Conservation (phyloP, 2,329 filamentous ascomycete species). For the Paramyrothecium roridum region DNA sequence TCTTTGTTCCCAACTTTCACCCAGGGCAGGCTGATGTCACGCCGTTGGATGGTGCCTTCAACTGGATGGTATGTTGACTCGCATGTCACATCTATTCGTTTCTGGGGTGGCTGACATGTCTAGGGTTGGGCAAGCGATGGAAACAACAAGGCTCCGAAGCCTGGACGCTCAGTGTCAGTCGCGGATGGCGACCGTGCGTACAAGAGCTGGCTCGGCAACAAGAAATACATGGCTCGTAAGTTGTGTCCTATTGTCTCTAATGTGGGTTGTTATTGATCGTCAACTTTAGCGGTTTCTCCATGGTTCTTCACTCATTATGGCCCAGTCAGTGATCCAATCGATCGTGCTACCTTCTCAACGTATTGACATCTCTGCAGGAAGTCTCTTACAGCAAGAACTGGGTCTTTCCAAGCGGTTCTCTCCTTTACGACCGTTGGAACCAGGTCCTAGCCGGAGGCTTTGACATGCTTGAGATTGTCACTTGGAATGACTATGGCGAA, state of each 20-base stretch:
- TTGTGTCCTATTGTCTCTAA: background rate
- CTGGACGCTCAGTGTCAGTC: constrained; percentile 34
- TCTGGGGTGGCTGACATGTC: too few relatives aligned
- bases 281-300: constrained; percentile 19
- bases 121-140: constrained; percentile 40
- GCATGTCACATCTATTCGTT: background rate
- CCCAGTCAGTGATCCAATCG: constrained; percentile 7
- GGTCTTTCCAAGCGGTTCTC: constrained; percentile 55
- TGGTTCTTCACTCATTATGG: constrained; percentile 48
- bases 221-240: constrained; percentile 44
- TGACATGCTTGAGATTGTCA: constrained; percentile 43
- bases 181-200: constrained; percentile 32
- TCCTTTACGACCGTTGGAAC: constrained; percentile 59
- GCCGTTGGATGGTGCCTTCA: constrained; percentile 41
- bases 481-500: constrained; percentile 51
- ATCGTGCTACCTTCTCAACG: background rate
- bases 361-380: constrained; percentile 16
- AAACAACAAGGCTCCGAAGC: constrained; percentile 45
- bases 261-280: background rate
- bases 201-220: constrained; percentile 29
- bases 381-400: constrained; percentile 49
- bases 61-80: constrained; percentile 29
- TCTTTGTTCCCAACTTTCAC: constrained; percentile 48
- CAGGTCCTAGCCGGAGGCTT: constrained; percentile 39
- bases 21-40: constrained; percentile 31